phyloP scores from a whole-genome alignment of 345 rosid genomes.

The Aurinia saxatilis region DNA sequence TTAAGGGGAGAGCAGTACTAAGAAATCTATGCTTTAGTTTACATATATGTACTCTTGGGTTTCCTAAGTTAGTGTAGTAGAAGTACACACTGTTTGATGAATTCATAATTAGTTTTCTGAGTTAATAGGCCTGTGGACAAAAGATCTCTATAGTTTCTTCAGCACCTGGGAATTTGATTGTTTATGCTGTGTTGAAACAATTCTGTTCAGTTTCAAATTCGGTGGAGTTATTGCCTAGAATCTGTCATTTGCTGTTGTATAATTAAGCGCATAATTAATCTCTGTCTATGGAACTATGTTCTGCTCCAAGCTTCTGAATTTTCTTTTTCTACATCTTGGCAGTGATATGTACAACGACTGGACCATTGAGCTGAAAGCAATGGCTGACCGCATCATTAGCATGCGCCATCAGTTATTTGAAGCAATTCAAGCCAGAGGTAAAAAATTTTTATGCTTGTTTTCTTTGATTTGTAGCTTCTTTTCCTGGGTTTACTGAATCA shows the following conservation, averaged over 20 bases:
- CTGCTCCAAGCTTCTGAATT: slow-evolving; percentile 13
- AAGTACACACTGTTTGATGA: background rate
- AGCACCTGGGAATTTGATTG: background rate
- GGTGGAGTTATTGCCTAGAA: background rate
- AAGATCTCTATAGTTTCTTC: background rate
- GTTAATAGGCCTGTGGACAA: background rate
- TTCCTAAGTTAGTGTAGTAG: background rate
- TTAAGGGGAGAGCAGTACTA: background rate
- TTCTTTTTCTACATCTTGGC: slow-evolving; percentile 7
- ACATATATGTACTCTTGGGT: background rate
- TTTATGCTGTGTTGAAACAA: background rate
- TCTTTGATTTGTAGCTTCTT: background rate
- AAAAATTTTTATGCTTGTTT: background rate
- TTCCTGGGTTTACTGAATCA: background rate
- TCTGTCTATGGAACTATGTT: background rate
- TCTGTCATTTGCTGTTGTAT: background rate
- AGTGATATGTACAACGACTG: slow-evolving; percentile 59
- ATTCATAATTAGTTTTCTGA: background rate
- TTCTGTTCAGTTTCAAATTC: background rate
- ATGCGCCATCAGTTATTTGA: slow-evolving; percentile 61
- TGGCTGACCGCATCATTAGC: slow-evolving; percentile 65
- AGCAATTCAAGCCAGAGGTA: slow-evolving; percentile 54
- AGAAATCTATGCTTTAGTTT: slow-evolving; percentile 7
- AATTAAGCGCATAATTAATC: background rate
- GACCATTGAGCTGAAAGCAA: slow-evolving; percentile 67